These are phyloP conservation scores for Mimosa pudica DNA, from an alignment of 306 rosid species.

Conservation along the genomic window DNA sequence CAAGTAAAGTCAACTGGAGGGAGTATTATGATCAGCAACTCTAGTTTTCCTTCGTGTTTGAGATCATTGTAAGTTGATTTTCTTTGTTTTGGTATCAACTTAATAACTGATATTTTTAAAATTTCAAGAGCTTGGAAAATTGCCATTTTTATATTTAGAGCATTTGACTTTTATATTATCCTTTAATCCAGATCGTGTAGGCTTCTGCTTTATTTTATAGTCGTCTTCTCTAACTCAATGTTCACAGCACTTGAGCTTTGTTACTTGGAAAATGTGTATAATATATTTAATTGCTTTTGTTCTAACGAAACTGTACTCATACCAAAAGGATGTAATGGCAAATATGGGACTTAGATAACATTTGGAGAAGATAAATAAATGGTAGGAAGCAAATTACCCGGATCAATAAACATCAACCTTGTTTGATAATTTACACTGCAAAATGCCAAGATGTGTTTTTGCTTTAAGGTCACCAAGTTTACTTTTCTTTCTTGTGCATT, in stretches of 20 bases:
- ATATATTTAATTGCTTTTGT: not conserved
- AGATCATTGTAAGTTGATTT: not conserved
- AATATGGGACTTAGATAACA: not conserved
- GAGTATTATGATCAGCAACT: not conserved
- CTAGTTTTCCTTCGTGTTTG: not conserved
- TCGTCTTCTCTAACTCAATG: slow-evolving; percentile 3
- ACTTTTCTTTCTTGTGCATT: slow-evolving; percentile 14
- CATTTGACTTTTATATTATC: not conserved
- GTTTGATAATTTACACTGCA: not conserved
- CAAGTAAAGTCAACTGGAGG: too few species aligned
- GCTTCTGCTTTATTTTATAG: not conserved
- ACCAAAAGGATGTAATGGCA: not conserved
- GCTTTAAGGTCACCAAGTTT: not conserved
- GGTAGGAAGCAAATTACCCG: slow-evolving; percentile 7
- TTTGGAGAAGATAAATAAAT: slow-evolving; percentile 1
- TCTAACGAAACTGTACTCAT: not conserved
- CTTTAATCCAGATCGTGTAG: not conserved
- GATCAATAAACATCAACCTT: not conserved
- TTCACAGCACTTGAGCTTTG: not conserved
- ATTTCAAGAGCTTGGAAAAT: not conserved
- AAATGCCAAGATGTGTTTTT: not conserved
- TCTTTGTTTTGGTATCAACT: not conserved
- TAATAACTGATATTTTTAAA: not conserved
- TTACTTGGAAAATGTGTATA: not conserved
- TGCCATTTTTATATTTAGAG: not conserved